Evolutionary conservation across 495 filamentous ascomycete species (phyloP), one percentile per base, ranked within the genome.

Genomic region (Zalerion maritima): DNA sequence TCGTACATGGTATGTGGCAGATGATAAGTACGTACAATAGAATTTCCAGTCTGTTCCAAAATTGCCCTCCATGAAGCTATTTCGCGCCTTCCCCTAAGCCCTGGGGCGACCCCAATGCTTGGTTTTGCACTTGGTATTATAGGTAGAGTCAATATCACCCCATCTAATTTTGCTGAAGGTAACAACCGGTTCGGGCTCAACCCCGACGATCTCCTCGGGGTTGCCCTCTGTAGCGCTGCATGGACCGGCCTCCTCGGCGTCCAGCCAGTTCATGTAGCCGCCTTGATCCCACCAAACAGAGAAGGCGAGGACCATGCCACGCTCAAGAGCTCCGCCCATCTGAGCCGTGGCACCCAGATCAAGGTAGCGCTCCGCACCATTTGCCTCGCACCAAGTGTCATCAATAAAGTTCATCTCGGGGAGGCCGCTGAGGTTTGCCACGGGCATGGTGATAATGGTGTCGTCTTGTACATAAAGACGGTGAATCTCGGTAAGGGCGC

Each of bases 261-360:
- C 75, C 8, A 80, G 47, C 73, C 73, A 79, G 23, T 58, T 57
- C 75, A 78, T 78, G 44, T 59, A 65, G 2, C 52, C 49, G n/a
- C 57, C 51, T 10, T 50, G 45, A 30, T 71, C 70, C 49, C 67
- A 70, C 74, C 74, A 79, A 32, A 80, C 61, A 36, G 59, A 66
- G 39, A 79, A 64, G 1, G 64, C 57, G n/a, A 79, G 44, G 1
- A 77, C 71, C 74, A 81, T 80, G 2, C 75, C 74, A 0, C 69
- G 44, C 0, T 35, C 50, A 18, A 81, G 48, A 2, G 62, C 65
- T 20, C 62, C 49, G 16, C 76, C 64, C 62, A 85, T 77, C 1
- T 37, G 52, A 9, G 45, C 40, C 40, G 78, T 36, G 0, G 67
- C 78, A 16, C 75, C 75, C 16, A 69, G 58, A 14, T 53, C 26